Evolutionary conservation across 164 flowering plant species (phyloP).

Genomic region (Berberis vulgaris): DNA sequence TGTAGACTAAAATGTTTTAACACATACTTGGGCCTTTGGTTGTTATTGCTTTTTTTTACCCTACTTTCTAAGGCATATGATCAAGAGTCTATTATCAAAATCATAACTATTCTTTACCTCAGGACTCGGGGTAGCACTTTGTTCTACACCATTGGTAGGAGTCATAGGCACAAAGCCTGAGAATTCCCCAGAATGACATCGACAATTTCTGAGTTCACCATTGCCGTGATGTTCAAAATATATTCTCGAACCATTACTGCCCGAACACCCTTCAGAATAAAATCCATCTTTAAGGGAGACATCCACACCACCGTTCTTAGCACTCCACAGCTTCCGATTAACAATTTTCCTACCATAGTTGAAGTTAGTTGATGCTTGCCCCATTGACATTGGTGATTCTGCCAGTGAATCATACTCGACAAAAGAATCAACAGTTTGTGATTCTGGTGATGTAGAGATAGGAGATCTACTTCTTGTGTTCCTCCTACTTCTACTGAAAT

Average conservation of each 20-base stretch:
- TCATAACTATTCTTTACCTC: too few species aligned
- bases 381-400: slow-evolving; percentile 52
- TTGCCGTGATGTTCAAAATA: slow-evolving; percentile 16
- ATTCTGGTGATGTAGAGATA: slow-evolving; percentile 54
- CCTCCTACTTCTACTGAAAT: slow-evolving; percentile 25
- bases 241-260: slow-evolving; percentile 14
- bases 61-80: too few species aligned
- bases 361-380: slow-evolving; percentile 26
- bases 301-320: slow-evolving; percentile 63
- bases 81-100: too few species aligned
- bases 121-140: too few species aligned
- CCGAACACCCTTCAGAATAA: slow-evolving; percentile 15
- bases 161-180: slow-evolving; percentile 39
- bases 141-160: slow-evolving; percentile 19
- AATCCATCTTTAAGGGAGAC: slow-evolving; percentile 79
- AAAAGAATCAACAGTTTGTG: slow-evolving; percentile 60
- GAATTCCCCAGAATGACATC: slow-evolving; percentile 33
- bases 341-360: slow-evolving; percentile 34
- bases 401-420: slow-evolving; percentile 37
- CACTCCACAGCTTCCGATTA: slow-evolving; percentile 60
- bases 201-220: slow-evolving; percentile 17
- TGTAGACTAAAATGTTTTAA: too few species aligned
- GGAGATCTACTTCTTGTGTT: slow-evolving; percentile 31
- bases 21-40: too few species aligned
- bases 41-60: too few species aligned